Percentiles rank a stretch among this genome's conserved stretches.
Conservation (phyloP, 257 asterid genomes). For the Perilla frutescens region DNA sequence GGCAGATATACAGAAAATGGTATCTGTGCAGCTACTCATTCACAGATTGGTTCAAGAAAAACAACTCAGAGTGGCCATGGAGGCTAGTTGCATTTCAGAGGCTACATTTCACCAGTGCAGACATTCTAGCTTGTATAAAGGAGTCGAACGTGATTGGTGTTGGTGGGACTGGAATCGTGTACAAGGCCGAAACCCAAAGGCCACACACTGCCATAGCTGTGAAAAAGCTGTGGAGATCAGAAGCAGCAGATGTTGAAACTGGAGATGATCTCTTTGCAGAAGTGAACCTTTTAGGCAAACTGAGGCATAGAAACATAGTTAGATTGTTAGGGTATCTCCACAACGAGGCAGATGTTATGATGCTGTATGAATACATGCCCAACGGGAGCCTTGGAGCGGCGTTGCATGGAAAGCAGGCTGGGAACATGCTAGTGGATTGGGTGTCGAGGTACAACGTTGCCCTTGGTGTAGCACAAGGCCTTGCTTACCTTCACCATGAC, state of each 20-base stretch:
- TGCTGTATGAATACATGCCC: constrained; percentile 80
- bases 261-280: constrained; percentile 73
- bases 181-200: constrained; percentile 66
- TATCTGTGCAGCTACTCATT: constrained; percentile 60
- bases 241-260: constrained; percentile 53
- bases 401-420: constrained; percentile 62
- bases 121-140: constrained; percentile 61
- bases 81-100: constrained; percentile 79
- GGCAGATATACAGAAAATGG: constrained; percentile 64
- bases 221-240: constrained; percentile 74
- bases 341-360: constrained; percentile 71
- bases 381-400: constrained; percentile 81
- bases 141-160: constrained; percentile 76
- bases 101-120: constrained; percentile 66
- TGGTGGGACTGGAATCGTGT: constrained; percentile 77
- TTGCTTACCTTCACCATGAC: constrained; percentile 82
- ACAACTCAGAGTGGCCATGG: constrained; percentile 78
- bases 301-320: constrained; percentile 80
- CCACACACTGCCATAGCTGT: constrained; percentile 64
- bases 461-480: constrained; percentile 77
- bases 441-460: constrained; percentile 82
- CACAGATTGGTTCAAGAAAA: constrained; percentile 55
- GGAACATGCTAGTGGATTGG: constrained; percentile 72
- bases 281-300: constrained; percentile 67
- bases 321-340: constrained; percentile 71